Base-by-base conservation (phyloP, 2,329 filamentous ascomycete species). In the Ceratocystis ficicola region DNA sequence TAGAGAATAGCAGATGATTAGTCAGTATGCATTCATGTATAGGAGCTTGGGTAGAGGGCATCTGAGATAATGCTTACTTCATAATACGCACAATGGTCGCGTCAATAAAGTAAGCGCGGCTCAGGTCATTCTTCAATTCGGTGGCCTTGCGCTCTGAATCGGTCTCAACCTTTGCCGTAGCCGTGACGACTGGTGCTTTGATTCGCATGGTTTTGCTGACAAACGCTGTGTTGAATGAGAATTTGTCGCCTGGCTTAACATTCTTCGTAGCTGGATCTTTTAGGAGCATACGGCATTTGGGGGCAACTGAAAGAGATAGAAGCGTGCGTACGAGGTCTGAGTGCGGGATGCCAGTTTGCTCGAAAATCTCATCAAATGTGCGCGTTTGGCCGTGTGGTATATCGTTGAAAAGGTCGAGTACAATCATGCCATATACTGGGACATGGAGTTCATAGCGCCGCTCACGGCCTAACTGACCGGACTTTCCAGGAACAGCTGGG, bases 401-500 rank as follows among this genome's bases (percentile, higher is more conserved):
- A 46, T 93, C 85, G 72, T 97, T 97, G 80, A 97, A 99, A 0
- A 96, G 83, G 57, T 95, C 75, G 22, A 99, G 76, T 28, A 97
- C 86, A 22, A 96, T 78, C 89, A 97, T 96, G 71, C 86, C 90
- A 73, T 94, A 94, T 0, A 94, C 97, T 1, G 91, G 88, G 22
- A 95, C 91, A 68, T 91, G 96, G 65, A 99, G 79, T 71, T 99
- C 94, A 72, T 97, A 93, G 44, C 87, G 86, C 44, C 88, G 81
- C 69, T 88, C 86, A 66, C 81, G 84, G 66, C 81, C 80, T 25
- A 86, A 73, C 0, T 77, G 75, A 0, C 82, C 79, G 1, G 86
- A 83, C 71, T 91, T 91, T 44, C 88, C 87, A 48, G 84, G 81
- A 0, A 89, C 79, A 72, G 84, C 82, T 44, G 87, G 86, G 76